phyloP scores from a whole-genome alignment of 306 rosid genomes.

The Prunus padus region DNA sequence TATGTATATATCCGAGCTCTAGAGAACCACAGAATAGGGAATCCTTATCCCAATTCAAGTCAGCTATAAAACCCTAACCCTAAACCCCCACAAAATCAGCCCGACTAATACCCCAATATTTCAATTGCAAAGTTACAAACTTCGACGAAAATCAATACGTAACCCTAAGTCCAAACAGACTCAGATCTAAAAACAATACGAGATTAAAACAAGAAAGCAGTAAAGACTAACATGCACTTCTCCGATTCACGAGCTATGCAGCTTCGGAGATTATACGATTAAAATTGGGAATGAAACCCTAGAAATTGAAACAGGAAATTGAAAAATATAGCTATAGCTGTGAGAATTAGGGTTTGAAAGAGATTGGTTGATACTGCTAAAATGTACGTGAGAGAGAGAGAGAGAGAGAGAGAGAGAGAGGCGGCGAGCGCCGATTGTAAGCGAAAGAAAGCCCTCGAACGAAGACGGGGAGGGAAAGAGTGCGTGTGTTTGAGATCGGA shows the following conservation, averaged over 20 bases:
- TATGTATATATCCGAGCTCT: constrained; percentile 13
- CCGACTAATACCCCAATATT: constrained; percentile 8
- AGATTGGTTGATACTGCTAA: constrained; percentile 26
- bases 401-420: constrained; percentile 1
- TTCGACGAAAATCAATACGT: background rate
- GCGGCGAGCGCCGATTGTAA: constrained; percentile 18
- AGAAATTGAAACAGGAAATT: constrained; percentile 22
- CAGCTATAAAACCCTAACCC: constrained; percentile 40
- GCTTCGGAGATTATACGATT: background rate
- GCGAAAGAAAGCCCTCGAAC: constrained; percentile 10
- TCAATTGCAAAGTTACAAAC: background rate
- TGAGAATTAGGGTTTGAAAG: constrained; percentile 11
- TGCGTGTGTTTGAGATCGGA: background rate
- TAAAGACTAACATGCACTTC: constrained; percentile 2
- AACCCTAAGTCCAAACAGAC: constrained; percentile 27
- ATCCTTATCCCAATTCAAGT: constrained; percentile 22
- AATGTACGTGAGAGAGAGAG: constrained; percentile 8
- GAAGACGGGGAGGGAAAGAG: background rate
- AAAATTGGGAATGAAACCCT: constrained; percentile 44
- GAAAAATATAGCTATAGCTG: background rate
- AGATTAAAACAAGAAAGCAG: constrained; percentile 12
- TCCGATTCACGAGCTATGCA: background rate
- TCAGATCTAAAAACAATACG: constrained; percentile 29
- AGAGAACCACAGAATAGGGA: constrained; percentile 28
- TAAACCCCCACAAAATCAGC: constrained; percentile 18